Evolutionary conservation across 2,329 filamentous ascomycete genomes (phyloP).

Genomic region (Xylaria sp.): DNA sequence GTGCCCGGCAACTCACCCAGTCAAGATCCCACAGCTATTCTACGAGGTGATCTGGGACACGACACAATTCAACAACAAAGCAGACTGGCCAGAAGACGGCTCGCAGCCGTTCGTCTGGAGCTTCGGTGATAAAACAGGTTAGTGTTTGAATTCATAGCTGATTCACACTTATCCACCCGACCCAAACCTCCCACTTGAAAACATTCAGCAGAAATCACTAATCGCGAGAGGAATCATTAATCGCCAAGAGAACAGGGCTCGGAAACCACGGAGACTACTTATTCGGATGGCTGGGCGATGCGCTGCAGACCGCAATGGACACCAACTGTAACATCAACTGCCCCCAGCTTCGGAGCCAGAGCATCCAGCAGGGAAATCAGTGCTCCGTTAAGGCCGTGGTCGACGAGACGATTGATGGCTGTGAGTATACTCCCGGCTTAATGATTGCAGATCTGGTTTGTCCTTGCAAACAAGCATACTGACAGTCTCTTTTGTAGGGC

Average conservation of each 20-base stretch:
- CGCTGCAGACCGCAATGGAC: slow-evolving; percentile 36
- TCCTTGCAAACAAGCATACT: background rate
- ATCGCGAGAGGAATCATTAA: too few species aligned
- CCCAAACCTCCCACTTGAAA: too few species aligned
- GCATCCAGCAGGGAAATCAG: slow-evolving; percentile 32
- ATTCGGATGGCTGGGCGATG: slow-evolving; percentile 37
- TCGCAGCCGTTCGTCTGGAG: slow-evolving; percentile 43
- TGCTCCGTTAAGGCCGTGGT: slow-evolving; percentile 29
- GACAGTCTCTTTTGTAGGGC: slow-evolving; percentile 25
- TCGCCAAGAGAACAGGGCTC: slow-evolving; percentile 24
- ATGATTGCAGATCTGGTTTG: background rate
- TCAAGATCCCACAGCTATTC: slow-evolving; percentile 68
- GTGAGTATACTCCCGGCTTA: slow-evolving; percentile 16
- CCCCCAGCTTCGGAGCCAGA: slow-evolving; percentile 26
- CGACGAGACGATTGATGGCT: slow-evolving; percentile 33
- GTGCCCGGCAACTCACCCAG: slow-evolving; percentile 62
- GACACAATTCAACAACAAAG: slow-evolving; percentile 41
- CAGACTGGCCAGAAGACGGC: slow-evolving; percentile 44
- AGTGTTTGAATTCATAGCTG: too few species aligned
- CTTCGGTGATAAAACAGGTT: slow-evolving; percentile 35
- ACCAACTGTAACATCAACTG: slow-evolving; percentile 35
- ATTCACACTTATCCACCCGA: too few species aligned
- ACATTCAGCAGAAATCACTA: too few species aligned
- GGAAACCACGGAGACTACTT: slow-evolving; percentile 38
- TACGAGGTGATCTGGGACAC: slow-evolving; percentile 66